Conservation (phyloP, 179 eudicot genomes). For the Gypsophila paniculata region DNA sequence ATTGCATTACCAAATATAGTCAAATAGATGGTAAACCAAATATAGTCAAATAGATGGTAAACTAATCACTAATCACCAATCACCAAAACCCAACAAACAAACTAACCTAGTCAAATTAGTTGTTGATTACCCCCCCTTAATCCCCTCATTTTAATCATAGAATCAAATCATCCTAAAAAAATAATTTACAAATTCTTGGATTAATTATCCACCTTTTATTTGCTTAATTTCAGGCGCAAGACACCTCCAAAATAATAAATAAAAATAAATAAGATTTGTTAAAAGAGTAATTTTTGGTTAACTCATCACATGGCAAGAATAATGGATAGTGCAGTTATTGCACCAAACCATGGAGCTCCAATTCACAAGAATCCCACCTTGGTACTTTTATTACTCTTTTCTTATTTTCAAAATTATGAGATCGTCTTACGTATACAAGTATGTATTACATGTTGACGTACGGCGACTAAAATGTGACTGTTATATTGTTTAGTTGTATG, state of each 20-base stretch:
- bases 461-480: too few relatives aligned
- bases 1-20: constrained; percentile 9
- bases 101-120: constrained; percentile 11
- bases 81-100: neutral
- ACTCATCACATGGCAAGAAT: constrained; percentile 30
- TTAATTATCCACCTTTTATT: neutral
- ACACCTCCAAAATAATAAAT: neutral
- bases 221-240: constrained; percentile 22
- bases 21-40: constrained; percentile 18
- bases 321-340: constrained; percentile 25
- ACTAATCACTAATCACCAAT: constrained; percentile 7
- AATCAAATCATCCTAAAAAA: neutral
- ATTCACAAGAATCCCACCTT: constrained; percentile 33
- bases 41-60: constrained; percentile 18
- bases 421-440: too few relatives aligned
- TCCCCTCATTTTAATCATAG: neutral
- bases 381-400: neutral
- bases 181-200: neutral
- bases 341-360: constrained; percentile 13
- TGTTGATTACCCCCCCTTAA: neutral
- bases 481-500: too few relatives aligned
- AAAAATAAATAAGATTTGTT: neutral
- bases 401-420: neutral
- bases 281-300: neutral
- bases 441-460: too few relatives aligned